Evolutionary conservation across 192 early-diverging fungal species (phyloP), one percentile per base, ranked within the genome.

Genomic region (Dissophora globulifera): DNA sequence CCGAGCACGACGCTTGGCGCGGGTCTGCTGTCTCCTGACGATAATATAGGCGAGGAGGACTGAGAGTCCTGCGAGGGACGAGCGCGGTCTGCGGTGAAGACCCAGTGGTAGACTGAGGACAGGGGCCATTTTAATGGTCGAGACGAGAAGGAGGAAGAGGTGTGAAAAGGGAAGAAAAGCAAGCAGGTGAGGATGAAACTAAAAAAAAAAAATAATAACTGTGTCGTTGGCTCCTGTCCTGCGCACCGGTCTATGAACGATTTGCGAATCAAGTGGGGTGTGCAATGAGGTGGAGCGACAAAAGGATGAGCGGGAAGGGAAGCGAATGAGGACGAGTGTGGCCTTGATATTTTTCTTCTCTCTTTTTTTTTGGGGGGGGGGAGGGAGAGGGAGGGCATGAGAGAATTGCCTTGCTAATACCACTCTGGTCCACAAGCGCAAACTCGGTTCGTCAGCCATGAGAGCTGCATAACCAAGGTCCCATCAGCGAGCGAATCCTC

Each of bases 11-110:
- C 71, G 71, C 30, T 59, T 64, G 29, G 71, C 31, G 13, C 45
- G 56, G n/a, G 62, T 55, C 32, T 75, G 71, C 23, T 75, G 62
- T 27, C 71, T 23, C 7, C 62, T 62, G 45, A 75, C 19, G 32
- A 75, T 40, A 26, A 75, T 46, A 48, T 75, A 75, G 45, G 71
- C 71, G n/a, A 75, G 12, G 16, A 75, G 30, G 50, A 75, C 41
- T 0, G 71, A 75, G 56, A 75, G 31, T 3, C 71, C 71, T 20
- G 71, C 71, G 10, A 75, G 50, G 19, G 56, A 50, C 1, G 62
- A 60, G 50, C 49, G 57, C 17, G 68, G 59, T 23, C 61, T 65
- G 15, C 51, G 56, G 19, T 48, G 49, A 20, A 75, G 42, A 16
- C 62, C 62, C 40, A 65, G 26, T 19, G 70, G 70, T 38, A 75